Evolutionary conservation across 1,139 yeast genomes (phyloP), one percentile per base, ranked within the genome.

Genomic region (Cylindricascospora bacillispora): DNA sequence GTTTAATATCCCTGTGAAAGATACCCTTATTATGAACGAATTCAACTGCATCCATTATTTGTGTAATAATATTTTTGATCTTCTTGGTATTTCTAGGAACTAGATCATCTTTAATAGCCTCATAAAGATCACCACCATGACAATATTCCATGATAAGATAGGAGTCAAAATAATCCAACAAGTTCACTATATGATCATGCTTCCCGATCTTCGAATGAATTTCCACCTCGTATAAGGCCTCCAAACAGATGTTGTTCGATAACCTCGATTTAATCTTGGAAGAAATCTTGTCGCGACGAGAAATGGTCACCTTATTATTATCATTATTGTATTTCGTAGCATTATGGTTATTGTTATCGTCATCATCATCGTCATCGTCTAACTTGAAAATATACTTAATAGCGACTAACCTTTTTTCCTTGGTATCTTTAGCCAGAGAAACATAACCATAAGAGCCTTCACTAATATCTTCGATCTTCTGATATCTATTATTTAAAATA

Each of bases 371-470:
- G 20, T 47, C 43, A 35, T 51, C 53, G 13, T 56, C 57, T 24
- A 49, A 36, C 33, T 61, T 60, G 46, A 60, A 62, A 38, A 85
- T 78, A 52, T 81, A 82, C 56, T 86, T 86, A 39, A 86, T 74
- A 3, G 95, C 95, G 19, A 80, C 93, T 32, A 80, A 57, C 32
- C 63, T 59, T 40, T 69, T 61, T 28, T 62, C 57, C 17, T 60
- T 50, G 4, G 67, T 60, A 53, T 86, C 95, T 46, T 73, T 74
- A 5, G 95, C 95, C 20, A 86, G 66, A 1, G 93, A 76, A 6
- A 86, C 97, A 31, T 80, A 69, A 26, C 97, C 97, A 54, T 83
- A 86, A 0, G 95, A 83, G 22, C 97, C 97, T 54, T 82, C 89
- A 53, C 89, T 82, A 36, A 86, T 71, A 47, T 79, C 86, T 33